A percentile compares a stretch with the other conserved stretches of the same genome.
These are phyloP conservation scores for Candida ficus DNA, from an alignment of 805 yeast species.

Conservation along the genomic window DNA sequence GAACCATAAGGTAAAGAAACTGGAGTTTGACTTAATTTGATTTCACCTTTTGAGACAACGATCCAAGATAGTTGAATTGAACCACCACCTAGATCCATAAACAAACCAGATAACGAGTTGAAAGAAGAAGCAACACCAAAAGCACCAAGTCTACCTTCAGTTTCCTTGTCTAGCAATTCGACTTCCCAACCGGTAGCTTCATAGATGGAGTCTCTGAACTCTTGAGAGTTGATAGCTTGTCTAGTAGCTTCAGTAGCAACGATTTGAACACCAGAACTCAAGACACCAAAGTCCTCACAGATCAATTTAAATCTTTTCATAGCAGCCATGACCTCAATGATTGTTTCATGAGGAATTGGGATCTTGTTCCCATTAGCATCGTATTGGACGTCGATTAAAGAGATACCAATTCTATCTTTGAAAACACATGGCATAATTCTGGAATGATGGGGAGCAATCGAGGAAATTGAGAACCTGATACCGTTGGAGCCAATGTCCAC, in stretches of 20 bases:
- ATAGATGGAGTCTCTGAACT: constrained; percentile 49
- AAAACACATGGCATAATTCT: constrained; percentile 74
- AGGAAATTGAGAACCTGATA: constrained; percentile 65
- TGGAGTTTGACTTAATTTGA: constrained; percentile 50
- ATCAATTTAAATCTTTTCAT: constrained; percentile 63
- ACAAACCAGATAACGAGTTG: constrained; percentile 59
- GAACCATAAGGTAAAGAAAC: constrained; percentile 72
- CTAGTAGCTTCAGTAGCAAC: constrained; percentile 75
- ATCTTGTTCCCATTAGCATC: constrained; percentile 34
- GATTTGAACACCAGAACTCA: constrained; percentile 52
- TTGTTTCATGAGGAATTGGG: constrained; percentile 54
- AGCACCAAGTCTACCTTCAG: constrained; percentile 64
- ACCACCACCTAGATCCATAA: constrained; percentile 73
- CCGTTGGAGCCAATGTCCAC: constrained; percentile 80
- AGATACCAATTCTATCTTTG: constrained; percentile 68
- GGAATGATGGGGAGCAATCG: constrained; percentile 63
- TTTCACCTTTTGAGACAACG: constrained; percentile 47
- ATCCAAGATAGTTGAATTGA: constrained; percentile 69
- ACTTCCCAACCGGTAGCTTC: constrained; percentile 67
- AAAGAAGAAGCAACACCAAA: constrained; percentile 74
- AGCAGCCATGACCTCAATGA: constrained; percentile 54
- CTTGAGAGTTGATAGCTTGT: constrained; percentile 59
- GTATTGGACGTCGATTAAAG: constrained; percentile 59
- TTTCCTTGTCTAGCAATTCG: constrained; percentile 50
- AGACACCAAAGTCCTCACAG: constrained; percentile 72